Percentiles rank a stretch among this genome's conserved stretches.
These are phyloP conservation scores for Triangularia verruculosa DNA, from an alignment of 2,329 filamentous ascomycete genomes.

Conservation along the genomic window DNA sequence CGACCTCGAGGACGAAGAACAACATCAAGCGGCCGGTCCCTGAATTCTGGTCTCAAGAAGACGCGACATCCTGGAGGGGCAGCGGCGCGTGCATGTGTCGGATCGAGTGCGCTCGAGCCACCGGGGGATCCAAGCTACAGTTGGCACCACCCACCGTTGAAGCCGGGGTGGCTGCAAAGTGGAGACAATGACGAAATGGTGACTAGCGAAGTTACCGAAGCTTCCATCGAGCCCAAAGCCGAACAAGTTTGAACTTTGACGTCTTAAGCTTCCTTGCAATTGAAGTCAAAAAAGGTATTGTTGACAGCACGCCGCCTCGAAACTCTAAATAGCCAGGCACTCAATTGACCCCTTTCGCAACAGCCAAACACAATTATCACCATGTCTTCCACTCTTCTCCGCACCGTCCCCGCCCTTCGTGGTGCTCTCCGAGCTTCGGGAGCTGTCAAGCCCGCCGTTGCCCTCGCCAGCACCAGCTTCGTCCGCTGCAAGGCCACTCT, in stretches of 20 bases:
- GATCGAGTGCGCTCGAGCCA: not conserved
- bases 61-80: conserved; percentile 13
- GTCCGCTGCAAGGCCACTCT: conserved; percentile 87
- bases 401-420: conserved; percentile 64
- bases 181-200: conserved; percentile 27
- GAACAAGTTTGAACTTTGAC: conserved; percentile 17
- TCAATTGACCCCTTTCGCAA: conserved; percentile 19
- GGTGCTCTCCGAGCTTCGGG: conserved; percentile 65
- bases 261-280: not conserved
- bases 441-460: conserved; percentile 59
- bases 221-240: conserved; percentile 21
- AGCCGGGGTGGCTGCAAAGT: conserved; percentile 2
- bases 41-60: not conserved
- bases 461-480: conserved; percentile 72
- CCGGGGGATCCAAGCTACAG: not conserved
- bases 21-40: not conserved
- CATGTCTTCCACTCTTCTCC: conserved; percentile 77
- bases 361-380: conserved; percentile 26
- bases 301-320: not conserved
- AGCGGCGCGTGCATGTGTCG: not conserved
- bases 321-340: not conserved
- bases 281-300: not conserved
- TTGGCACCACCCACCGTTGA: not conserved
- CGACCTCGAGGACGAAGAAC: not conserved
- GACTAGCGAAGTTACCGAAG: conserved; percentile 20